These are phyloP conservation scores for Ustilago hordei DNA, from an alignment of 1,284 basidiomycete species.

Conservation along the genomic window DNA sequence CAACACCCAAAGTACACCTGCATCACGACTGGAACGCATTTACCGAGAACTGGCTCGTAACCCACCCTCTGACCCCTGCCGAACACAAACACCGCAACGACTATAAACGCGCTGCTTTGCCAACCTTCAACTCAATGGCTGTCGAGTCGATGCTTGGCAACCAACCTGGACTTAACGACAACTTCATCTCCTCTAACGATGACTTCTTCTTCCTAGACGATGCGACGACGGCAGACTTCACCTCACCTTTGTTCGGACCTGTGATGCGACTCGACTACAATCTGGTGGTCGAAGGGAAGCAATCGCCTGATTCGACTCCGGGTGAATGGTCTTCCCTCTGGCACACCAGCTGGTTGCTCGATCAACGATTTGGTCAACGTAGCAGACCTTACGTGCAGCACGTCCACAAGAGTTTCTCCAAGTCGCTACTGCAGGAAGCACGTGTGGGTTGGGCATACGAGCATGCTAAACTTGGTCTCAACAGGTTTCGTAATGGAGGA, in stretches of 20 bases:
- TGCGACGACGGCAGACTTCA: conserved; percentile 33
- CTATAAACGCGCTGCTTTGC: conserved; percentile 48
- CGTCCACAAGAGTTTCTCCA: conserved; percentile 44
- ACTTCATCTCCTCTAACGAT: conserved; percentile 55
- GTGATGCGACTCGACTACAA: conserved; percentile 56
- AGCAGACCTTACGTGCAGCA: conserved; percentile 46
- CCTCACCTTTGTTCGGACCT: conserved; percentile 51
- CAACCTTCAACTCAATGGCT: conserved; percentile 61
- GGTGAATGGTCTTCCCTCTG: conserved; percentile 53
- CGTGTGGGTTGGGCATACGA: conserved; percentile 47
- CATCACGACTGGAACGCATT: conserved; percentile 60
- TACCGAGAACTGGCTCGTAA: conserved; percentile 39
- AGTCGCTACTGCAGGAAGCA: conserved; percentile 36
- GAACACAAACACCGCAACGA: conserved; percentile 17
- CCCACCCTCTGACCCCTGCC: conserved; percentile 5
- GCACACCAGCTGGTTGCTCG: conserved; percentile 43
- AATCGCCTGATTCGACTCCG: conserved; percentile 14
- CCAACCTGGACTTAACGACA: conserved; percentile 41
- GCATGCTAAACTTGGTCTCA: conserved; percentile 20
- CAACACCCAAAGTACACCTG: conserved; percentile 25
- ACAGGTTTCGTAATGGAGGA: conserved; percentile 49
- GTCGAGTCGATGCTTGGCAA: conserved; percentile 54
- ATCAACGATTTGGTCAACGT: conserved; percentile 48
- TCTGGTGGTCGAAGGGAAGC: conserved; percentile 25
- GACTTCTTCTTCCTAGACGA: conserved; percentile 56